phyloP scores from a whole-genome alignment of 208 protist species.

The Leishmania amazonensis region DNA sequence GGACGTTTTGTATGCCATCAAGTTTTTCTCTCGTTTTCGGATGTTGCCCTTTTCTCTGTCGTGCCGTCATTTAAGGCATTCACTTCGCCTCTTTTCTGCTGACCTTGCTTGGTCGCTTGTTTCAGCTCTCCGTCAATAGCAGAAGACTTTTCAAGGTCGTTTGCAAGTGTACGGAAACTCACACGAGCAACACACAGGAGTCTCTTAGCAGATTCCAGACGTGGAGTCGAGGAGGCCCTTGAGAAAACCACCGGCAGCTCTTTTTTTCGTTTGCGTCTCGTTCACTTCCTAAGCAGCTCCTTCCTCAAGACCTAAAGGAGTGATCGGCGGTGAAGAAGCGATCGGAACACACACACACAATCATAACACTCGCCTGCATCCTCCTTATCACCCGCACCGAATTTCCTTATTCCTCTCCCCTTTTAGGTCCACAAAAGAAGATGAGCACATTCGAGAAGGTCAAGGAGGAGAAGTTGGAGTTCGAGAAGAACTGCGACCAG shows the following conservation, averaged over 20 bases:
- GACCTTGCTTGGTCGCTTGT: background rate
- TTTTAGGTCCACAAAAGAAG: background rate
- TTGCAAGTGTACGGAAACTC: background rate
- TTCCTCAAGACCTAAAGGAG: background rate
- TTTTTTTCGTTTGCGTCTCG: background rate
- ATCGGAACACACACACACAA: background rate
- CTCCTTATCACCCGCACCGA: background rate
- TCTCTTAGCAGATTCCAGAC: background rate
- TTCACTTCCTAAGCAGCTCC: background rate
- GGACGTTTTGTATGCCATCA: background rate
- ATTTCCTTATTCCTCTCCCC: background rate
- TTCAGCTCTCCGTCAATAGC: background rate
- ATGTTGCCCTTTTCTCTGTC: background rate
- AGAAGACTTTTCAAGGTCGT: background rate
- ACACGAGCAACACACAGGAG: background rate
- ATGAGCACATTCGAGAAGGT: slow-evolving; percentile 44
- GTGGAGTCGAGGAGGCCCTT: background rate
- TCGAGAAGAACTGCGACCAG: slow-evolving; percentile 46
- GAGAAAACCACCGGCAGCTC: background rate
- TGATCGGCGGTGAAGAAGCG: background rate
- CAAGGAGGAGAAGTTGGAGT: slow-evolving; percentile 46
- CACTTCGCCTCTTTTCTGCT: background rate
- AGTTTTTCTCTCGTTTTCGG: background rate
- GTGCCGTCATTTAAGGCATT: background rate
- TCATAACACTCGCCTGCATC: background rate